Conservation (phyloP, 108 stramenopile species). For the Nannochloropsis gaditana region DNA sequence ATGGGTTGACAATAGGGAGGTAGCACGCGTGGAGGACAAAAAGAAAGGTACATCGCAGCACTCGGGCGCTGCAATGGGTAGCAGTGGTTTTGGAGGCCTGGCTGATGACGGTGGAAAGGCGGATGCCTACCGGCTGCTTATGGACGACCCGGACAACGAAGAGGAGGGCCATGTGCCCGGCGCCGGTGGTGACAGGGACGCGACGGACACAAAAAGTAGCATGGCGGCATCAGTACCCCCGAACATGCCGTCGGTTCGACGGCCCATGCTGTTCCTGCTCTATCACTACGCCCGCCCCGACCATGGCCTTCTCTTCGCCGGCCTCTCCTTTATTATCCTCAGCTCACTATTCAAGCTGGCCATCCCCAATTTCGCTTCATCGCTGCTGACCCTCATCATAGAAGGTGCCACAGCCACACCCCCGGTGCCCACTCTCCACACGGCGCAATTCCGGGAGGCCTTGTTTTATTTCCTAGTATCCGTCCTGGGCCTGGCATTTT, state of each 20-base stretch:
- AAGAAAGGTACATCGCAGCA: neutral
- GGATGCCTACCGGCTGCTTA: neutral
- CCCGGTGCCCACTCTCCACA: neutral
- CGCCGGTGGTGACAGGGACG: neutral
- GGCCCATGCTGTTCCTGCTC: neutral
- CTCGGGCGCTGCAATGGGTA: neutral
- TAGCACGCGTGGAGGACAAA: neutral
- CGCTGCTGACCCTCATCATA: neutral
- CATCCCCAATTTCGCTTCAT: conserved; percentile 16
- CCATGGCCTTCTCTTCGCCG: neutral
- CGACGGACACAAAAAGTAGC: neutral
- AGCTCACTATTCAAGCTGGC: neutral
- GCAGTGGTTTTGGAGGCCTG: neutral
- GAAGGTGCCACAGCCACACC: neutral
- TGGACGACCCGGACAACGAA: neutral
- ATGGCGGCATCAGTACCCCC: neutral
- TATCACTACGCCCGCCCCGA: neutral
- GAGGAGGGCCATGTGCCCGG: neutral
- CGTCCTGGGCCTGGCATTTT: neutral
- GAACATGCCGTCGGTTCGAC: neutral
- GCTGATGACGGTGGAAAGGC: neutral
- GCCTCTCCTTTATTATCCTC: conserved; percentile 20
- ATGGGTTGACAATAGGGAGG: neutral
- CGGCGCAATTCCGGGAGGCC: neutral
- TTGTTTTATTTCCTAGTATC: conserved; percentile 5